phyloP scores from a whole-genome alignment of 179 eudicot genomes.

The Carnegiea gigantea region DNA sequence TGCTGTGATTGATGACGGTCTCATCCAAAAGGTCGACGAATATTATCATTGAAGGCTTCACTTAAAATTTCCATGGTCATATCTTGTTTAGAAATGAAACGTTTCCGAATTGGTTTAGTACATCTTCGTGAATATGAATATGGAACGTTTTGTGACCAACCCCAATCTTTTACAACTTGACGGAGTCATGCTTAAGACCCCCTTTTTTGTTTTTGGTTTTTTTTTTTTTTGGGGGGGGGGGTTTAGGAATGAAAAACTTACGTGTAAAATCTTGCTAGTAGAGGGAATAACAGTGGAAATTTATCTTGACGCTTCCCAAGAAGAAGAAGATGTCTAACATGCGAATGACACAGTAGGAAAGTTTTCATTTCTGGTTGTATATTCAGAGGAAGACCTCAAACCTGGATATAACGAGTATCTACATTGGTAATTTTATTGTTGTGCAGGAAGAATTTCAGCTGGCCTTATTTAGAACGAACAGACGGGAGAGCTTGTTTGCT shows the following conservation, averaged over 20 bases:
- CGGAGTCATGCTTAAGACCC: no score
- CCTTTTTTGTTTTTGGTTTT: no score
- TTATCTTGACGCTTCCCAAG: no score
- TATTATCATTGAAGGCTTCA: not conserved
- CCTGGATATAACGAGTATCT: conserved; percentile 1
- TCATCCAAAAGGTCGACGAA: conserved; percentile 79
- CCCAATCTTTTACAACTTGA: no score
- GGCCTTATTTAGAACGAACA: conserved; percentile 94
- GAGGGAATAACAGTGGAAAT: no score
- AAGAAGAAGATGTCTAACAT: no score
- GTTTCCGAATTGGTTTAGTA: not conserved
- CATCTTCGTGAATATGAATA: not conserved
- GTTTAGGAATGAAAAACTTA: no score
- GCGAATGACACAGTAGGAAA: no score
- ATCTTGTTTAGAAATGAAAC: not conserved
- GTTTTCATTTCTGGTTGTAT: not conserved
- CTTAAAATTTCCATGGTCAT: not conserved
- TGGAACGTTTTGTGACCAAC: no score
- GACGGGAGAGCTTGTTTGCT: conserved; percentile 97
- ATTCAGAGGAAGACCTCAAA: not conserved
- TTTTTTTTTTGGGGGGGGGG: no score
- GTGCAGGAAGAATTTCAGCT: conserved; percentile 94
- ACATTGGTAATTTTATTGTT: conserved; percentile 2
- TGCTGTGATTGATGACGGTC: conserved; percentile 88
- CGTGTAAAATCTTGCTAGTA: no score